A percentile compares a stretch with the other conserved stretches of the same genome.
phyloP scores from a whole-genome alignment of 345 rosid species.

The Camelina hispida region DNA sequence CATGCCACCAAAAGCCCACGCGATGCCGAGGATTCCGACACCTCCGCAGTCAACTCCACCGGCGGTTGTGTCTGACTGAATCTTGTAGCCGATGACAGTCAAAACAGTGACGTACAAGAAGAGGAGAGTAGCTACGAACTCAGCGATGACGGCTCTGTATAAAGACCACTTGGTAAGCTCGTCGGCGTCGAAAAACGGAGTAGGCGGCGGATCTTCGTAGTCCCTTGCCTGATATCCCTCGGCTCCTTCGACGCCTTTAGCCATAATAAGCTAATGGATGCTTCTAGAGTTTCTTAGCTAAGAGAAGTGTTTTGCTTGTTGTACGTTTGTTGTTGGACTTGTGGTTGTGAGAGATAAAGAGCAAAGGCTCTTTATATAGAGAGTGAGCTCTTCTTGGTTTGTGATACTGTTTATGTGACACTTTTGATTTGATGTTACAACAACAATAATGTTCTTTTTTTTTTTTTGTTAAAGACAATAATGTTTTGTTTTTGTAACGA shows the following conservation, averaged over 20 bases:
- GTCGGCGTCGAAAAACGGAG: slow-evolving; percentile 36
- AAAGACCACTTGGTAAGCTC: slow-evolving; percentile 46
- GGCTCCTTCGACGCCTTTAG: slow-evolving; percentile 47
- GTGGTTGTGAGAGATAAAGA: slow-evolving; percentile 25
- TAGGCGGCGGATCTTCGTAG: slow-evolving; percentile 43
- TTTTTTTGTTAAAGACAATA: too few relatives aligned
- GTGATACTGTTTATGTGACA: slow-evolving; percentile 7
- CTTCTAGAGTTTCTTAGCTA: slow-evolving; percentile 3
- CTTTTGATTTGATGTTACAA: background rate
- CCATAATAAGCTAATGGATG: slow-evolving; percentile 42
- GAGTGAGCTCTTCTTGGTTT: slow-evolving; percentile 19
- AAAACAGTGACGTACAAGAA: slow-evolving; percentile 40
- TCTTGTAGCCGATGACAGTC: slow-evolving; percentile 44
- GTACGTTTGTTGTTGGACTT: slow-evolving; percentile 2
- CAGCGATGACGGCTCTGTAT: slow-evolving; percentile 43
- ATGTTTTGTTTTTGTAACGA: too few relatives aligned
- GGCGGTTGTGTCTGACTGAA: slow-evolving; percentile 10
- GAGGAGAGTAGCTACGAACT: slow-evolving; percentile 47
- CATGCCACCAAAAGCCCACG: slow-evolving; percentile 94
- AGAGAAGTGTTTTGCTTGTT: background rate
- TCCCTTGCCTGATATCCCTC: slow-evolving; percentile 53
- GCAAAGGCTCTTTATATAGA: slow-evolving; percentile 27
- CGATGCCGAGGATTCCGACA: slow-evolving; percentile 79
- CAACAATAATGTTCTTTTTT: background rate
- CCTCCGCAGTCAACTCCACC: slow-evolving; percentile 57